A percentile compares a stretch with the other conserved stretches of the same genome.
phyloP scores from a whole-genome alignment of 768 basidiomycete species.

The Cystofilobasidium capitatum region DNA sequence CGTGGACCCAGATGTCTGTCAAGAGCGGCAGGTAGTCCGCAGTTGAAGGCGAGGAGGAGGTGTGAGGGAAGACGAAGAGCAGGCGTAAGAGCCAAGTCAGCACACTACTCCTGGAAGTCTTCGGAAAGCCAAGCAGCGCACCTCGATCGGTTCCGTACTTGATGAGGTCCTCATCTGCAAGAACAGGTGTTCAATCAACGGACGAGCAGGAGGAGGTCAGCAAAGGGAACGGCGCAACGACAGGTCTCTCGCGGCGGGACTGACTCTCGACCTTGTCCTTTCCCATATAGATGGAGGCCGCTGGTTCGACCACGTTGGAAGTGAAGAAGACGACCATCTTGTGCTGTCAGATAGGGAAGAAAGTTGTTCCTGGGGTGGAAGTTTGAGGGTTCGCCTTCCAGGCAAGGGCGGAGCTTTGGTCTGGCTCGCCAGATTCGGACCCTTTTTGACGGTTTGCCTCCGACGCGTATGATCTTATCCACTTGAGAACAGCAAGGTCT shows the following conservation, averaged over 20 bases:
- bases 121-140: no score
- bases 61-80: no score
- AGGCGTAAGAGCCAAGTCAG: no score
- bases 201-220: not conserved
- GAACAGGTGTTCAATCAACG: not conserved
- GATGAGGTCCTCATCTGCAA: constrained; percentile 84
- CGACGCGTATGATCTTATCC: no score
- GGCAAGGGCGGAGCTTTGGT: no score
- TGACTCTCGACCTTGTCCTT: constrained; percentile 91
- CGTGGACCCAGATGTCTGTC: constrained; percentile 62
- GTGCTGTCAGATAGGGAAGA: not conserved
- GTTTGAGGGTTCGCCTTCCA: no score
- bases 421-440: no score
- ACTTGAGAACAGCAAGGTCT: no score
- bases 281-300: constrained; percentile 77
- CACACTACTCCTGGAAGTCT: no score
- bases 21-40: no score
- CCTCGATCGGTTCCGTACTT: constrained; percentile 59
- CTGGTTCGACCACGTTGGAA: constrained; percentile 49
- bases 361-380: not conserved
- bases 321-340: constrained; percentile 58
- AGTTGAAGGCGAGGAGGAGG: no score
- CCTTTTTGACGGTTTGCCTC: no score
- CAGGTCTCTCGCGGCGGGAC: constrained; percentile 32
- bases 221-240: not conserved